A percentile compares a stretch with the other conserved stretches of the same genome.
Conservation (phyloP, 2,329 filamentous ascomycete species). For the Aureobasidium subglaciale region DNA sequence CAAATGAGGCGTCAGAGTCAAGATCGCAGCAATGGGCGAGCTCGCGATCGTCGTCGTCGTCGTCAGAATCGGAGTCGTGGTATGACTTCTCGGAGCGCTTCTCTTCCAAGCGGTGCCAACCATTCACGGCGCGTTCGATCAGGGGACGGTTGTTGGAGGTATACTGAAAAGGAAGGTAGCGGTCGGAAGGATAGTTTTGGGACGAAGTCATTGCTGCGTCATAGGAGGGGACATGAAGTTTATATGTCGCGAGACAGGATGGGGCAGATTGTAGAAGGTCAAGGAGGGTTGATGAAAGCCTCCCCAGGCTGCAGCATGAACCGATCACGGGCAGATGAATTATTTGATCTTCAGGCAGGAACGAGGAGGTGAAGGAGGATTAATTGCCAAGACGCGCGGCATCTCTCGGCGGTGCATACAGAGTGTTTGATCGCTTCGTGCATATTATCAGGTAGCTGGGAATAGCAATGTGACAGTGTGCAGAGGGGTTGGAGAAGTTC, state of each 20-base stretch:
- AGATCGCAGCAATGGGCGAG: slow-evolving; percentile 26
- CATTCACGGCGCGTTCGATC: slow-evolving; percentile 24
- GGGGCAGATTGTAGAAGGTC: neutral
- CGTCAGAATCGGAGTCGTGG: slow-evolving; percentile 10
- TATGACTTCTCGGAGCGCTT: slow-evolving; percentile 16
- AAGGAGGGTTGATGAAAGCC: slow-evolving; percentile 8
- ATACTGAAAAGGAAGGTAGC: neutral
- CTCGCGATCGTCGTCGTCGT: slow-evolving; percentile 14
- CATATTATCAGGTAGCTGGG: no score
- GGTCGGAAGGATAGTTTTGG: neutral
- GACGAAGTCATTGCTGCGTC: slow-evolving; percentile 7
- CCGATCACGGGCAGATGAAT: neutral
- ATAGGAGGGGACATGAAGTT: neutral
- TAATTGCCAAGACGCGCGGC: slow-evolving; percentile 4
- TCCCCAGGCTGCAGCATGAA: neutral
- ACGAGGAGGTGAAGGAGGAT: neutral
- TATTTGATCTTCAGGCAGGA: neutral
- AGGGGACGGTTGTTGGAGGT: slow-evolving; percentile 18
- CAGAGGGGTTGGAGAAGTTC: no score
- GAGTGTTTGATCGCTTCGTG: no score
- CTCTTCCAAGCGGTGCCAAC: slow-evolving; percentile 20
- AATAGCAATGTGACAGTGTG: no score
- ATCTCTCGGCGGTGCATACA: neutral
- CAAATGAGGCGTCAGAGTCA: slow-evolving; percentile 28
- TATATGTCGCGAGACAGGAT: neutral